A percentile compares a stretch with the other conserved stretches of the same genome.
These are phyloP conservation scores for Lecanicillium sp. DNA, from an alignment of 2,329 filamentous ascomycete species.

Conservation along the genomic window DNA sequence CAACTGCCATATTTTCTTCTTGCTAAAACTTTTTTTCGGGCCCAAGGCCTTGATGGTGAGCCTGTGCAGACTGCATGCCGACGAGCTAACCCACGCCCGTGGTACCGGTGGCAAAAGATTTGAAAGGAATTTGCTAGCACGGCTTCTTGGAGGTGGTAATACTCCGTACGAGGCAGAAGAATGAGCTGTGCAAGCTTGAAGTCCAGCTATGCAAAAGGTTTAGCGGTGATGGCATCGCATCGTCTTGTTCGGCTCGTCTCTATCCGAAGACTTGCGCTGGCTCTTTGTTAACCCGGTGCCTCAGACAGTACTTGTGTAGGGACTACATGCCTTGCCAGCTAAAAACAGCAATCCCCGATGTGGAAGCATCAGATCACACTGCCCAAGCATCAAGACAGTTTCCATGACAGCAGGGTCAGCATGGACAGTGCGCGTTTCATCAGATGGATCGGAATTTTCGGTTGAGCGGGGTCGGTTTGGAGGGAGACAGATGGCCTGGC, in stretches of 20 bases:
- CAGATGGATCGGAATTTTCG: conserved; percentile 1
- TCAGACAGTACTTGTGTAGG: too few relatives aligned
- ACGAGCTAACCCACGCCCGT: neutral
- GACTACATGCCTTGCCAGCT: too few relatives aligned
- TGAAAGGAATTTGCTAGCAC: conserved; percentile 4
- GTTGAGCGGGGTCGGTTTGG: neutral
- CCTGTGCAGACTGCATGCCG: neutral
- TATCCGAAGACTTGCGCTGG: too few relatives aligned
- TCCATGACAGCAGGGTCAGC: neutral
- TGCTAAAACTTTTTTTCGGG: neutral
- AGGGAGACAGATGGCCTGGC: neutral
- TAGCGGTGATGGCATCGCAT: too few relatives aligned
- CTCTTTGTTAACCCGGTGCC: too few relatives aligned
- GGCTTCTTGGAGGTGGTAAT: neutral
- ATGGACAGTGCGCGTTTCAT: neutral
- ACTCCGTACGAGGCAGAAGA: neutral
- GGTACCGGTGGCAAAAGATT: neutral
- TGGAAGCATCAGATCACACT: too few relatives aligned
- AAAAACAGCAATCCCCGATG: too few relatives aligned
- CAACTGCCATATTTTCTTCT: neutral
- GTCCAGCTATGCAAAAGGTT: too few relatives aligned
- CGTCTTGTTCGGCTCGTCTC: too few relatives aligned
- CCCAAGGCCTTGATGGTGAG: neutral
- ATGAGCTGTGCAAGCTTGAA: neutral
- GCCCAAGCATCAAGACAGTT: neutral